Conservation (phyloP, 768 basidiomycete genomes). For the Boletus tomentosulus region DNA sequence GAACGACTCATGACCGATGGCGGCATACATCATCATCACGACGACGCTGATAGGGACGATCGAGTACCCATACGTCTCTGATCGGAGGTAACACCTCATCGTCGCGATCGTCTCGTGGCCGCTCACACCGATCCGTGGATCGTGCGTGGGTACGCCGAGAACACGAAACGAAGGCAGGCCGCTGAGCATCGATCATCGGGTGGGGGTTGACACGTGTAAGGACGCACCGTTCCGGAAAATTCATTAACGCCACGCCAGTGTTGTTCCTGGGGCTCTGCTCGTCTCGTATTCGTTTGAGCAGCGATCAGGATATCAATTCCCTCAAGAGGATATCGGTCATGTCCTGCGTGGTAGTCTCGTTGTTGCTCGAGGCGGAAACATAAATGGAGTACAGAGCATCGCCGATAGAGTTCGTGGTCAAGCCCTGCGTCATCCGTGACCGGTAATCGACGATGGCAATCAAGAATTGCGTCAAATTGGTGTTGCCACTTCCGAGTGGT, state of each 20-base stretch:
- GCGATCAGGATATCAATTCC: not conserved
- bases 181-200: not conserved
- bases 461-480: not conserved
- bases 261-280: not conserved
- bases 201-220: not conserved
- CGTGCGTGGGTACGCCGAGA: not conserved
- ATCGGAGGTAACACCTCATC: conserved; percentile 1
- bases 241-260: conserved; percentile 4
- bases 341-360: not conserved
- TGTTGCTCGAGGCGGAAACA: not conserved
- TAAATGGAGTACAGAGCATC: conserved; percentile 15
- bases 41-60: conserved; percentile 1
- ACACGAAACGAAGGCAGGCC: not conserved
- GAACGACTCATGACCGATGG: not conserved
- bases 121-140: not conserved
- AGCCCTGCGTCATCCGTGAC: conserved; percentile 8
- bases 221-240: not conserved
- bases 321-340: not conserved
- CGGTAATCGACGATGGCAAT: conserved; percentile 2
- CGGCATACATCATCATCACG: not conserved
- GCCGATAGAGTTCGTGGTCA: conserved; percentile 13
- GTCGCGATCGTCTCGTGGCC: not conserved
- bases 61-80: not conserved
- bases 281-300: not conserved
- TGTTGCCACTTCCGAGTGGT: not conserved